Conservation (phyloP, 164 flowering plant species). For the Chimonanthus salicifolius region DNA sequence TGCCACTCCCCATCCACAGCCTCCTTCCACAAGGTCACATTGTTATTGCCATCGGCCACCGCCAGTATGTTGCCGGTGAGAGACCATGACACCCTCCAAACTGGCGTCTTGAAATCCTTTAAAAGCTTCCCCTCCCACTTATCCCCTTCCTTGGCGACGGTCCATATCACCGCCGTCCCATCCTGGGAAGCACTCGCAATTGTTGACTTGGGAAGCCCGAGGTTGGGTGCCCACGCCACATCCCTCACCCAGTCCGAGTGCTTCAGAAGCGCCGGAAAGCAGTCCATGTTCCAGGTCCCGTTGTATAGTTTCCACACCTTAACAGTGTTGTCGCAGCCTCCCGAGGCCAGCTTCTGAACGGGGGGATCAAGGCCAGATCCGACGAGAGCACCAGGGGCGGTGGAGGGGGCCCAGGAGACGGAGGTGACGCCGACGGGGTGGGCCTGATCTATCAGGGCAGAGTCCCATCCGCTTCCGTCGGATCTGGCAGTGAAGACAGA, state of each 20-base stretch:
- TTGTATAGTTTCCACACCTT: constrained; percentile 43
- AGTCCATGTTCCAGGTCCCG: constrained; percentile 48
- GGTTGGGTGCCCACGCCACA: constrained; percentile 54
- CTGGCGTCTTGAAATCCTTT: constrained; percentile 38
- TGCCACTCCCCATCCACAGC: constrained; percentile 50
- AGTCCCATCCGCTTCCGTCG: constrained; percentile 42
- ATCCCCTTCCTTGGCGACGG: constrained; percentile 42
- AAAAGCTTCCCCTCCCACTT: constrained; percentile 45
- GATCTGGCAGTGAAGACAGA: constrained; percentile 31
- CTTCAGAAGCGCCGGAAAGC: constrained; percentile 47
- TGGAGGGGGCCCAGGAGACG: constrained; percentile 48
- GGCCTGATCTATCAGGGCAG: constrained; percentile 36
- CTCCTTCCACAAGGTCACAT: constrained; percentile 49
- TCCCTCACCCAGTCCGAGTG: constrained; percentile 49
- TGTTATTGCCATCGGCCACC: constrained; percentile 43
- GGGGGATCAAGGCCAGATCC: constrained; percentile 28
- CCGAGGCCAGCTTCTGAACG: constrained; percentile 42
- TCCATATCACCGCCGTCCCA: constrained; percentile 45
- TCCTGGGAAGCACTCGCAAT: constrained; percentile 51
- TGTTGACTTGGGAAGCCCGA: constrained; percentile 48
- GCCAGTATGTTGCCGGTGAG: constrained; percentile 45
- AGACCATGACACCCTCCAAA: constrained; percentile 50
- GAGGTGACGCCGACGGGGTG: constrained; percentile 49
- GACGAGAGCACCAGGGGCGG: constrained; percentile 34
- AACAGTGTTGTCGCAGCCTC: constrained; percentile 44